Base-by-base conservation (phyloP, 371 early-diverging fungal genomes). In the Zychaea mexicana region DNA sequence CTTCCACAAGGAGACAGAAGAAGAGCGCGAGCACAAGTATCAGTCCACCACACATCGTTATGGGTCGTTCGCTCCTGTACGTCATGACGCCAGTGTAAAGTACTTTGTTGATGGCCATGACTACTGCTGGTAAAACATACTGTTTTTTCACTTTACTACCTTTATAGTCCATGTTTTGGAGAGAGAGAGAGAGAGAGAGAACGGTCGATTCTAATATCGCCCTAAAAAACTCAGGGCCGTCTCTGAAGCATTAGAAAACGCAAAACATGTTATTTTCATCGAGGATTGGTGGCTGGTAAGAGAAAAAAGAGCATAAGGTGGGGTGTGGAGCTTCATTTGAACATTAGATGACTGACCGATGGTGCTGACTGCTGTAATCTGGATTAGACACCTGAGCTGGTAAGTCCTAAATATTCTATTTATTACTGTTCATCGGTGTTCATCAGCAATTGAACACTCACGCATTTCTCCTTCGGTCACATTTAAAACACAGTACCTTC, bases 281-380 rank as follows among this genome's bases (percentile, higher is more conserved):
- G 86, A 85, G 33, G 97, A 94, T 75, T 97, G 98, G 98, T 96
- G 96, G 93, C 78, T 94, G 82, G 88, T 87, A 82, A 78, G 67
- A 19, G 27, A 45, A 19, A 17, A 30, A 54, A 38, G 10, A 7
- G 22, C 54, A 36, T 24, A 3, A n/a, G 5, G 47, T 12, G 24
- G 27, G 30, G 24, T 45, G 17, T 46, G 3, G 45, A n/a, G 27
- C 10, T 36, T 36, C 15, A 10, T 36, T 36, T 36, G 36, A 36
- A 36, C 8, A 10, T 8, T 36, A 10, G 36, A 36, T 36, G 2
- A 36, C 15, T 10, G 36, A 36, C 36, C 15, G 15, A 36, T 36
- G 36, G n/a, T n/a, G n/a, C n/a, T n/a, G n/a, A n/a, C n/a, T n/a
- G n/a, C n/a, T n/a, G n/a, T n/a, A n/a, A n/a, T n/a, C n/a, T n/a